These are phyloP conservation scores for Candida sonorensis DNA, from an alignment of 805 yeast genomes.

Conservation along the genomic window DNA sequence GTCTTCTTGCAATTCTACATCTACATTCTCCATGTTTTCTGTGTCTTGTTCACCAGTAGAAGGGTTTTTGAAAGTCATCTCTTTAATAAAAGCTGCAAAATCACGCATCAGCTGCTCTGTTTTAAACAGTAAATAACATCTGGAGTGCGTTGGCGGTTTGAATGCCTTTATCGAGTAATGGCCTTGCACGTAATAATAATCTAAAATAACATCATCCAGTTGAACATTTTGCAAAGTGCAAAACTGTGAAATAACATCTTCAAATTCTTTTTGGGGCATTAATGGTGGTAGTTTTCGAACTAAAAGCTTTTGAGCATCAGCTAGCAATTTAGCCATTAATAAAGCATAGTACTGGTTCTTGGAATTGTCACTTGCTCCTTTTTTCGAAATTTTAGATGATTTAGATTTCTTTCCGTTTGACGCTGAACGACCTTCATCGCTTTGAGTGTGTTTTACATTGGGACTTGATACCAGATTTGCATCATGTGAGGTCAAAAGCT, in stretches of 20 bases:
- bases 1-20: conserved; percentile 14
- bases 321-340: conserved; percentile 1
- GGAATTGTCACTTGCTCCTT: too few relatives aligned
- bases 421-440: too few relatives aligned
- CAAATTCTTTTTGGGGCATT: conserved; percentile 25
- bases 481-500: too few relatives aligned
- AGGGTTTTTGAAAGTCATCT: conserved; percentile 21
- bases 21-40: not conserved
- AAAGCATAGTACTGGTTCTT: too few relatives aligned
- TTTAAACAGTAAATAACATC: conserved; percentile 34
- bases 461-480: too few relatives aligned
- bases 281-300: conserved; percentile 40
- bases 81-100: conserved; percentile 22
- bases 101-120: conserved; percentile 20
- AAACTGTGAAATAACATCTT: conserved; percentile 14
- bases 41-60: not conserved
- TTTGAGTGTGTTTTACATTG: too few relatives aligned
- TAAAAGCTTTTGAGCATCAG: conserved; percentile 22
- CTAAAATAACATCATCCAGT: too few relatives aligned
- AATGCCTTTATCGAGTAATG: conserved; percentile 30
- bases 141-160: conserved; percentile 32
- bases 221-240: too few relatives aligned
- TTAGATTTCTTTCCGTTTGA: too few relatives aligned
- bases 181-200: conserved; percentile 36
- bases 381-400: too few relatives aligned